Percentiles rank a stretch among this genome's conserved stretches.
Evolutionary conservation across 2,329 filamentous ascomycete genomes (phyloP).

Genomic region (Claviceps citrina): DNA sequence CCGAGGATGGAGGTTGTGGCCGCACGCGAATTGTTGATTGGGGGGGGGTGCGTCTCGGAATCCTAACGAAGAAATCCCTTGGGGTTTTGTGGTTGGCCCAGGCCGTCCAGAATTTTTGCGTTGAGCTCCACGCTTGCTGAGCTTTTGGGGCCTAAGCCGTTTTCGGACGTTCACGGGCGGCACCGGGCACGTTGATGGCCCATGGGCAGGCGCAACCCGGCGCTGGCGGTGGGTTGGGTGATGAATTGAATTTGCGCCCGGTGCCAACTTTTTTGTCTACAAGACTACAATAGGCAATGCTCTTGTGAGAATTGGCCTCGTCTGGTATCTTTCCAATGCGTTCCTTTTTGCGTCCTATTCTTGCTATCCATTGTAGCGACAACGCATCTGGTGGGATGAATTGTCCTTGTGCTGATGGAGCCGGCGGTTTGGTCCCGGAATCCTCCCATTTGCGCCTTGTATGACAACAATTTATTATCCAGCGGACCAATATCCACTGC

Average conservation of each 20-base stretch:
- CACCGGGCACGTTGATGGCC: background rate
- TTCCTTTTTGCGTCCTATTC: no score
- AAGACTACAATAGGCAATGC: no score
- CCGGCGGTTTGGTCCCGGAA: background rate
- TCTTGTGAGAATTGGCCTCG: no score
- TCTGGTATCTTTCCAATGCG: no score
- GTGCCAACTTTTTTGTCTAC: no score
- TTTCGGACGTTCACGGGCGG: constrained; percentile 12
- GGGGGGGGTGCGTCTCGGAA: constrained; percentile 14
- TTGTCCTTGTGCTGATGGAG: background rate
- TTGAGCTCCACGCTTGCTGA: constrained; percentile 24
- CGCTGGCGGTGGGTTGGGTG: no score
- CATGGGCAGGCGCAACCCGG: no score
- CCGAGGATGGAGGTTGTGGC: constrained; percentile 3
- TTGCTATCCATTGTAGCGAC: no score
- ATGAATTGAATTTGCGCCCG: no score
- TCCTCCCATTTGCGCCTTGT: background rate
- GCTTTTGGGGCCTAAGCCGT: constrained; percentile 18
- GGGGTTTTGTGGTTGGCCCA: constrained; percentile 18
- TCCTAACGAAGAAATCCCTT: constrained; percentile 20
- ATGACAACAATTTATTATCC: no score
- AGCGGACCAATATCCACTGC: no score
- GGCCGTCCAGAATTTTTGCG: constrained; percentile 24
- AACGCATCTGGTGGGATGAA: no score
- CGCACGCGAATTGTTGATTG: constrained; percentile 19